These are phyloP conservation scores for Grosmannia serpens DNA, from an alignment of 2,329 filamentous ascomycete species.

Conservation along the genomic window DNA sequence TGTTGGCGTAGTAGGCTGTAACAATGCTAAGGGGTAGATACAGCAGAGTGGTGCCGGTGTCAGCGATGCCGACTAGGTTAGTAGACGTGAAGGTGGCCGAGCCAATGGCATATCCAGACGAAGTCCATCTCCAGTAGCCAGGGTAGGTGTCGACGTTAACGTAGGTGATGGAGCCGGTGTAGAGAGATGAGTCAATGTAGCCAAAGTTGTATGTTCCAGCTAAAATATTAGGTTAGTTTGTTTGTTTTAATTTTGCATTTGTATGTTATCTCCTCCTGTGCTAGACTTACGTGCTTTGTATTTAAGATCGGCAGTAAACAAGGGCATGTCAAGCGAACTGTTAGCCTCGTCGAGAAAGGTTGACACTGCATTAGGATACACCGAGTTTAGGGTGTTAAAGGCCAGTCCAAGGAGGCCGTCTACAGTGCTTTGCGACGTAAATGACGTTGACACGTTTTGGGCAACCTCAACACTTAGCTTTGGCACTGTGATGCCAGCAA, in stretches of 20 bases:
- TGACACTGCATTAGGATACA: conserved; percentile 24
- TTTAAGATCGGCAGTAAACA: conserved; percentile 23
- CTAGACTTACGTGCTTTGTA: conserved; percentile 22
- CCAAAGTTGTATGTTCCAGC: conserved; percentile 39
- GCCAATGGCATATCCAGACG: conserved; percentile 33
- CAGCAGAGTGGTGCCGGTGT: conserved; percentile 32
- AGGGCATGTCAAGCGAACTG: conserved; percentile 16
- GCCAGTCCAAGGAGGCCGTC: conserved; percentile 34
- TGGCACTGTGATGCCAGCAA: conserved; percentile 28
- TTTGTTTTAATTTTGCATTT: neutral
- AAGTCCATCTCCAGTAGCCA: conserved; percentile 47
- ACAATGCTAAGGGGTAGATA: conserved; percentile 24
- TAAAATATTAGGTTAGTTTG: too few relatives aligned
- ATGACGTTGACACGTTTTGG: conserved; percentile 25
- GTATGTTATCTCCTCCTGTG: neutral
- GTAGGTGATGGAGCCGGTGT: conserved; percentile 42
- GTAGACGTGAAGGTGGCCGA: conserved; percentile 31
- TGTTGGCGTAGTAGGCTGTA: conserved; percentile 26
- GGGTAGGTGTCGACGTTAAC: conserved; percentile 32
- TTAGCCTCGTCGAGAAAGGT: conserved; percentile 29
- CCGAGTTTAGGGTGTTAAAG: conserved; percentile 32
- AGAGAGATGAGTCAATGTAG: conserved; percentile 39
- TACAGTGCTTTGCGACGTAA: conserved; percentile 24
- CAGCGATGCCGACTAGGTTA: conserved; percentile 21
- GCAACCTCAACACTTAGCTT: conserved; percentile 33